A percentile compares a stretch with the other conserved stretches of the same genome.
phyloP scores from a whole-genome alignment of 192 early-diverging fungal species.

The Coemansia sp. region DNA sequence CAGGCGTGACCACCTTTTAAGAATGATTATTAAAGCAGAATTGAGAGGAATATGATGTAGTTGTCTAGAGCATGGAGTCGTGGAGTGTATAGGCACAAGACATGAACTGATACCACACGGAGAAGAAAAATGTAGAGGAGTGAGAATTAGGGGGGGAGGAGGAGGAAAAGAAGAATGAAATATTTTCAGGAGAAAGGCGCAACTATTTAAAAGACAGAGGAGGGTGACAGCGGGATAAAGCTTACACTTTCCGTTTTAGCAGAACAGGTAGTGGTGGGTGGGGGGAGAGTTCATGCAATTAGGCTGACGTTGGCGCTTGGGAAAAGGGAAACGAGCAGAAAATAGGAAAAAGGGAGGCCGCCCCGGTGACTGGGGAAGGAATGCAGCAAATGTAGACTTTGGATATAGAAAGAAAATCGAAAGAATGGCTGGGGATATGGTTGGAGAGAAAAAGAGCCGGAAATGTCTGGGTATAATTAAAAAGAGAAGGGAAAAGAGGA shows the following conservation, averaged over 20 bases:
- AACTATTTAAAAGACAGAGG: not conserved
- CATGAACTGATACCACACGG: not conserved
- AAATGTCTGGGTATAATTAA: not conserved
- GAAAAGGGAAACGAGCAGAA: not conserved
- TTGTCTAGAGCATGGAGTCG: not conserved
- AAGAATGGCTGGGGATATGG: not conserved
- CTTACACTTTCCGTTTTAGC: not conserved
- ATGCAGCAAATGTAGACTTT: not conserved
- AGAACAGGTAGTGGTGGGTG: not conserved
- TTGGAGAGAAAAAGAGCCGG: not conserved
- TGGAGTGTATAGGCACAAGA: not conserved
- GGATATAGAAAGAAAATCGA: not conserved
- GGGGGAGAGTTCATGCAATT: not conserved
- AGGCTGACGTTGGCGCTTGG: no score
- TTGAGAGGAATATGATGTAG: not conserved
- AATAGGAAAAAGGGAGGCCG: not conserved
- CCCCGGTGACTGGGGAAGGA: not conserved
- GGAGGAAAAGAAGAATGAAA: not conserved
- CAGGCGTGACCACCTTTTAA: not conserved
- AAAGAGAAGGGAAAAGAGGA: not conserved
- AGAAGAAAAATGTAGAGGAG: not conserved
- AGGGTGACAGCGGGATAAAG: no score
- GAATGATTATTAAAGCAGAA: not conserved
- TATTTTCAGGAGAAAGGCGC: conserved; percentile 9
- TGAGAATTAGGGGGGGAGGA: not conserved